Evolutionary conservation across 1,139 yeast genomes (phyloP), one percentile per base, ranked within the genome.

Genomic region (Pneumocystis oryctolagi): DNA sequence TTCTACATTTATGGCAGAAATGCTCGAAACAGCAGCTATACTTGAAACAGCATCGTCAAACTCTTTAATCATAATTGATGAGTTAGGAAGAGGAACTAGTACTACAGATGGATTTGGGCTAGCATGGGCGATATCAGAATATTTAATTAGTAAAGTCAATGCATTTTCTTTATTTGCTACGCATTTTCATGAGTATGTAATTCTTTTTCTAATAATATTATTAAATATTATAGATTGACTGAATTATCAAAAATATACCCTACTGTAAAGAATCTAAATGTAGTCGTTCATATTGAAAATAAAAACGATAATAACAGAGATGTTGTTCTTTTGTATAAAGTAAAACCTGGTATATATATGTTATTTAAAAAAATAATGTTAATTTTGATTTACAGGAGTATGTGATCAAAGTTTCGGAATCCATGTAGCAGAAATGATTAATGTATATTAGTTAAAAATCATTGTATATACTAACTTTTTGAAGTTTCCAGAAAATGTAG

Each of bases 31-130:
- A 40, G 89, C 97, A 0, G 85, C 95, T 0, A 92, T 92, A 68
- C 79, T 92, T 68, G 87, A 89, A 66, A 83, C 90, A 34, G 96
- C 97, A 0, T 84, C 95, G 0, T 75, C 78, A 34, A 88, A 89
- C 68, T 88, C 96, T 1, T 78, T 92, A 66, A 89, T 92, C 63
- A 87, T 92, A 60, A 89, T 94, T 66, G 98, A 92, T 74, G 98
- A 92, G 73, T 78, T 92, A 66, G 98, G 98, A 6, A 81, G 98
- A 70, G 98, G 98, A 40, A 92, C 98, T 0, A 85, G 95, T 58
- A 92, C 98, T 0, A 92, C 90, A 73, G 98, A 92, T 74, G 98
- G 98, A 0, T 92, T 92, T 77, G 98, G 98, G 0, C 79, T 92
- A 58, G 98, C 98, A 0, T 92, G 96, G 95, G 85, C 97, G 0